Percentiles rank a stretch among this genome's conserved stretches.
Evolutionary conservation across 2,329 filamentous ascomycete species (phyloP).

Genomic region (Aspergillus brunneoviolaceus): DNA sequence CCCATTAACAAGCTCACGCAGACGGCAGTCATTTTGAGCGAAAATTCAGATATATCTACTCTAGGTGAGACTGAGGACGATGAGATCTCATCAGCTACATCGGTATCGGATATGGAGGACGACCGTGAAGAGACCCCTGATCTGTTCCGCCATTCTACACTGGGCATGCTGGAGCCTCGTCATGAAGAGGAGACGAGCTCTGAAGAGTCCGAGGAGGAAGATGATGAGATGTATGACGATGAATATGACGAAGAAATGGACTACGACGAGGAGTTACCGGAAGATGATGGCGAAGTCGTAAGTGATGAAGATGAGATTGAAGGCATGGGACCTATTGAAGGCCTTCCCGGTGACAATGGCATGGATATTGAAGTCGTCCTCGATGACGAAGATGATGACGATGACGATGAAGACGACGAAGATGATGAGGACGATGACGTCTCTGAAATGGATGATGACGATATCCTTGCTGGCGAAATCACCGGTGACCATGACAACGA

Average conservation of each 20-base stretch:
- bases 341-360: slow-evolving; percentile 59
- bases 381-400: slow-evolving; percentile 68
- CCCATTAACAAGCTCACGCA: slow-evolving; percentile 84
- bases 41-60: slow-evolving; percentile 70
- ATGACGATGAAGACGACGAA: slow-evolving; percentile 64
- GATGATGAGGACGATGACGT: slow-evolving; percentile 58
- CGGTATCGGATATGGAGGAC: slow-evolving; percentile 82
- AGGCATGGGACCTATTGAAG: slow-evolving; percentile 72
- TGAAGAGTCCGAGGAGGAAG: slow-evolving; percentile 65
- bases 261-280: slow-evolving; percentile 78
- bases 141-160: slow-evolving; percentile 90
- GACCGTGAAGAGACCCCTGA: slow-evolving; percentile 94
- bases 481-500: slow-evolving; percentile 57
- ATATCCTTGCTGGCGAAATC: slow-evolving; percentile 55
- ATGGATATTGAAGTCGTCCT: slow-evolving; percentile 86
- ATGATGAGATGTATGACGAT: slow-evolving; percentile 91
- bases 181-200: slow-evolving; percentile 80
- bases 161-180: slow-evolving; percentile 88
- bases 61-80: slow-evolving; percentile 75
- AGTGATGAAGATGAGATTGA: slow-evolving; percentile 84
- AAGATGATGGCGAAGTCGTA: slow-evolving; percentile 79
- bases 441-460: slow-evolving; percentile 60
- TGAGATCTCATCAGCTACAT: slow-evolving; percentile 82
- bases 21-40: slow-evolving; percentile 81
- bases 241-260: slow-evolving; percentile 89